These are phyloP conservation scores for Metschnikowia proteae DNA, from an alignment of 805 yeast species.

Conservation along the genomic window DNA sequence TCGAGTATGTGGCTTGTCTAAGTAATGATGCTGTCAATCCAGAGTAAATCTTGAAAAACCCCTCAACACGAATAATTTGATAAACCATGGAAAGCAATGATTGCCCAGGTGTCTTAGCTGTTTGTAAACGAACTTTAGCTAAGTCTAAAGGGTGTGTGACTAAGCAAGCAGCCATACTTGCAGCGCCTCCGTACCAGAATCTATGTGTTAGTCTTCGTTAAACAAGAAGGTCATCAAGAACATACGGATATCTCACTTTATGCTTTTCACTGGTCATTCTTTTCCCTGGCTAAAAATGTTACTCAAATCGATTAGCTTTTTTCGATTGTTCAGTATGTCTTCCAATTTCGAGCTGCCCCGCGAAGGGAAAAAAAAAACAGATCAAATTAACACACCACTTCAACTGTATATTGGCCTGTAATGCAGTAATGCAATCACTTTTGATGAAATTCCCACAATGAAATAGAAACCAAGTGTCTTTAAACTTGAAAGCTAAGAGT, in stretches of 20 bases:
- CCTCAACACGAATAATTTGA: slow-evolving; percentile 60
- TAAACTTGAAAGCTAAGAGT: no score
- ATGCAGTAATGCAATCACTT: no score
- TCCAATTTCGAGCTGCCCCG: slow-evolving; percentile 1
- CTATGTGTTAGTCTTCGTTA: slow-evolving; percentile 18
- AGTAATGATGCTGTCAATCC: slow-evolving; percentile 79
- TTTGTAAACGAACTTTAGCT: slow-evolving; percentile 83
- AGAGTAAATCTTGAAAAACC: slow-evolving; percentile 65
- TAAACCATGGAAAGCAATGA: slow-evolving; percentile 58
- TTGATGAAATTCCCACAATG: no score
- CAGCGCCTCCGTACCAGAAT: slow-evolving; percentile 68
- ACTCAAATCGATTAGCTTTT: neutral
- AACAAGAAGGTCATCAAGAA: neutral
- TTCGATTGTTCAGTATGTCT: neutral
- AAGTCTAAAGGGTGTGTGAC: slow-evolving; percentile 81
- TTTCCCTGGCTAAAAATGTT: neutral
- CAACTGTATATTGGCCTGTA: no score
- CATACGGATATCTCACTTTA: slow-evolving; percentile 22
- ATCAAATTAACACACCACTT: neutral
- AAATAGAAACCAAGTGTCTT: no score
- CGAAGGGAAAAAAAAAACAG: neutral
- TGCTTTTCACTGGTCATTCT: slow-evolving; percentile 15
- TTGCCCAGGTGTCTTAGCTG: slow-evolving; percentile 66
- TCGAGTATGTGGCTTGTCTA: slow-evolving; percentile 85
- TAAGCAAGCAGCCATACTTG: slow-evolving; percentile 63